Conservation (phyloP, 371 early-diverging fungal species). For the Syncephalastrum monosporum region DNA sequence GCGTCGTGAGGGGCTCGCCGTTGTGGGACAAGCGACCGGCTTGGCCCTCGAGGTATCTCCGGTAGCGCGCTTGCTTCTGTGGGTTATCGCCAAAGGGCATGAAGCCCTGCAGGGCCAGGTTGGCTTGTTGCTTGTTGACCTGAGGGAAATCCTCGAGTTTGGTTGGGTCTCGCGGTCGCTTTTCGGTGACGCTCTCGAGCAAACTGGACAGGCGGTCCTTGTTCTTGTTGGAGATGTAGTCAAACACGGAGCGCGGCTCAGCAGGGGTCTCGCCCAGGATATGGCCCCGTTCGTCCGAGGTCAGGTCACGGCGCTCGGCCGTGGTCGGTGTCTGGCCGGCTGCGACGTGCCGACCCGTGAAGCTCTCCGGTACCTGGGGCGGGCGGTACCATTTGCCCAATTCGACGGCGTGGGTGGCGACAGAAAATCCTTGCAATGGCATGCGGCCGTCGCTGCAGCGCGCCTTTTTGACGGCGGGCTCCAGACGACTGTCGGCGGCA, state of each 20-base stretch:
- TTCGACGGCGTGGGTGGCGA: slow-evolving; percentile 38
- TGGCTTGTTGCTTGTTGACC: slow-evolving; percentile 66
- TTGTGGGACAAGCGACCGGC: slow-evolving; percentile 49
- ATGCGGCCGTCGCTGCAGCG: slow-evolving; percentile 57
- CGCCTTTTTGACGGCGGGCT: slow-evolving; percentile 9
- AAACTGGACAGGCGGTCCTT: slow-evolving; percentile 66
- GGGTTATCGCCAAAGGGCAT: slow-evolving; percentile 81
- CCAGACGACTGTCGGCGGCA: not conserved
- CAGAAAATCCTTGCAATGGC: slow-evolving; percentile 57
- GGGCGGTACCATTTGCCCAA: slow-evolving; percentile 60
- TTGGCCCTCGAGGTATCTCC: slow-evolving; percentile 65
- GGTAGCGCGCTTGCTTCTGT: slow-evolving; percentile 80
- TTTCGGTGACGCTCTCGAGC: slow-evolving; percentile 34
- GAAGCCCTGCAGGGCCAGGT: slow-evolving; percentile 78
- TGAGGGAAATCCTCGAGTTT: slow-evolving; percentile 46
- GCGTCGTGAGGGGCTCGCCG: slow-evolving; percentile 24
- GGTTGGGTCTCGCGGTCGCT: slow-evolving; percentile 25
- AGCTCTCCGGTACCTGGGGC: slow-evolving; percentile 58
- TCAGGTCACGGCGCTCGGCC: slow-evolving; percentile 28
- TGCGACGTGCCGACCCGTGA: slow-evolving; percentile 44
- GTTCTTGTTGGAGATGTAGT: slow-evolving; percentile 65
- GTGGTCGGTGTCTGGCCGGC: not conserved
- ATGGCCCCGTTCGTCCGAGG: slow-evolving; percentile 66
- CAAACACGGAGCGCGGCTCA: slow-evolving; percentile 74
- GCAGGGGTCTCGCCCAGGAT: slow-evolving; percentile 73